A percentile compares a stretch with the other conserved stretches of the same genome.
phyloP scores from a whole-genome alignment of 2,329 filamentous ascomycete genomes.

The Stagonosporopsis vannaccii region DNA sequence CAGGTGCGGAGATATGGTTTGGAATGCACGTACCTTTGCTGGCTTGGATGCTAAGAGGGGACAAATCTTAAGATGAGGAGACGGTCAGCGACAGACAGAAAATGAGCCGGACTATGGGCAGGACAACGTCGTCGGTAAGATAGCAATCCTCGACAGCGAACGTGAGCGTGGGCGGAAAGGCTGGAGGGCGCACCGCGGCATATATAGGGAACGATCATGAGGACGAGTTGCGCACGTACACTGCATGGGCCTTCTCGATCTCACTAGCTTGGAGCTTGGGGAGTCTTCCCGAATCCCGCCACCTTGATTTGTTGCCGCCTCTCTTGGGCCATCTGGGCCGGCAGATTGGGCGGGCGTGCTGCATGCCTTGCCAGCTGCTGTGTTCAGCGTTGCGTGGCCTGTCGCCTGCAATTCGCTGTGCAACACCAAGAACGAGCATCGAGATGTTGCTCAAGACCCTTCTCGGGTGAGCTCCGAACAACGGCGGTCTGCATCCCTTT shows the following conservation, averaged over 20 bases:
- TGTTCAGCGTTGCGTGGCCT: slow-evolving; percentile 19
- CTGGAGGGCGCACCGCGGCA: slow-evolving; percentile 25
- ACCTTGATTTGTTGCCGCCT: slow-evolving; percentile 10
- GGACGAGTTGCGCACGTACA: slow-evolving; percentile 22
- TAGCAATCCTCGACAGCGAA: slow-evolving; percentile 36
- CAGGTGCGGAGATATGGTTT: slow-evolving; percentile 10
- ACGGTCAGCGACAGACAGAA: slow-evolving; percentile 35
- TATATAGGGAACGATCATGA: slow-evolving; percentile 41
- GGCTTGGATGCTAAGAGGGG: slow-evolving; percentile 5
- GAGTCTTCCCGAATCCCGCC: slow-evolving; percentile 12
- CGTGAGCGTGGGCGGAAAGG: slow-evolving; percentile 31
- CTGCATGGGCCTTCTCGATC: slow-evolving; percentile 22
- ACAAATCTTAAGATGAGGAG: slow-evolving; percentile 18
- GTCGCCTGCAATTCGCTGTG: slow-evolving; percentile 2
- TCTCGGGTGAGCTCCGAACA: slow-evolving; percentile 18
- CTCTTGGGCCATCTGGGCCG: slow-evolving; percentile 13
- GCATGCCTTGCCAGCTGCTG: slow-evolving; percentile 23
- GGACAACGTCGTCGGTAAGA: slow-evolving; percentile 18
- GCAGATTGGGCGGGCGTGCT: slow-evolving; percentile 7
- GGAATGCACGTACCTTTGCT: slow-evolving; percentile 20
- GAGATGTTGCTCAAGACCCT: slow-evolving; percentile 11
- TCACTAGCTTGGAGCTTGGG: slow-evolving; percentile 18
- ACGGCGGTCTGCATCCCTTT: slow-evolving; percentile 2
- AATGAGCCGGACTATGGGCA: slow-evolving; percentile 9
- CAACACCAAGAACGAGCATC: slow-evolving; percentile 11